These are phyloP conservation scores for Ascochyta koolunga DNA, from an alignment of 2,329 filamentous ascomycete genomes.

Conservation along the genomic window DNA sequence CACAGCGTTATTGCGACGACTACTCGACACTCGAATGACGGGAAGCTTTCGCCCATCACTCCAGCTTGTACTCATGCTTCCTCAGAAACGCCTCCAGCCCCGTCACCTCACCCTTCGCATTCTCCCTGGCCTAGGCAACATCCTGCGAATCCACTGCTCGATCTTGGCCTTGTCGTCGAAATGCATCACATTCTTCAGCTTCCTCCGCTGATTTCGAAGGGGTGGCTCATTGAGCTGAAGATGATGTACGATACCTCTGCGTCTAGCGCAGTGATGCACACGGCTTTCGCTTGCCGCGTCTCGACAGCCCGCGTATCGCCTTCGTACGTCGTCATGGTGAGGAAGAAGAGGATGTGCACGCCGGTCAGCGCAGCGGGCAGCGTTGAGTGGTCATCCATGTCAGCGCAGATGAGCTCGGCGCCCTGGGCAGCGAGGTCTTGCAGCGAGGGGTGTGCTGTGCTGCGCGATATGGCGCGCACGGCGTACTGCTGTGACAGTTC, in stretches of 20 bases:
- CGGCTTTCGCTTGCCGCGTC: slow-evolving; percentile 30
- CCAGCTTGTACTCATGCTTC: slow-evolving; percentile 27
- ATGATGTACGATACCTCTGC: slow-evolving; percentile 49
- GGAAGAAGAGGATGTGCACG: slow-evolving; percentile 30
- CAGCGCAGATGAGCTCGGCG: slow-evolving; percentile 60
- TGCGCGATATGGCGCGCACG: slow-evolving; percentile 63
- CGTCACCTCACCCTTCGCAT: slow-evolving; percentile 33
- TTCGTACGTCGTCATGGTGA: slow-evolving; percentile 33
- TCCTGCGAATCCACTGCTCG: slow-evolving; percentile 59
- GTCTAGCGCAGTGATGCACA: slow-evolving; percentile 42
- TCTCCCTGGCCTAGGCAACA: slow-evolving; percentile 34
- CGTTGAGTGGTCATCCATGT: slow-evolving; percentile 50
- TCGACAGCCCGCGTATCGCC: slow-evolving; percentile 33
- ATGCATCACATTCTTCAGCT: slow-evolving; percentile 49
- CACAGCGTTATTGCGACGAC: too few relatives aligned
- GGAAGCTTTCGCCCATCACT: slow-evolving; percentile 20
- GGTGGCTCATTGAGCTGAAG: slow-evolving; percentile 43
- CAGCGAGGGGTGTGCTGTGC: slow-evolving; percentile 52
- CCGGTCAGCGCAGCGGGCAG: slow-evolving; percentile 20
- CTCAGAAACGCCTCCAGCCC: slow-evolving; percentile 36
- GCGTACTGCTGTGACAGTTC: slow-evolving; percentile 48
- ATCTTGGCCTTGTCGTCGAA: slow-evolving; percentile 65
- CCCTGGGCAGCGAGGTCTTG: slow-evolving; percentile 54
- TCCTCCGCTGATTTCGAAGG: slow-evolving; percentile 36
- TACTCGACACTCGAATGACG: neutral